Percentiles rank a stretch among this genome's conserved stretches.
These are phyloP conservation scores for Vaccinium vitisidaea DNA, from an alignment of 148 eudicot species.

Conservation along the genomic window DNA sequence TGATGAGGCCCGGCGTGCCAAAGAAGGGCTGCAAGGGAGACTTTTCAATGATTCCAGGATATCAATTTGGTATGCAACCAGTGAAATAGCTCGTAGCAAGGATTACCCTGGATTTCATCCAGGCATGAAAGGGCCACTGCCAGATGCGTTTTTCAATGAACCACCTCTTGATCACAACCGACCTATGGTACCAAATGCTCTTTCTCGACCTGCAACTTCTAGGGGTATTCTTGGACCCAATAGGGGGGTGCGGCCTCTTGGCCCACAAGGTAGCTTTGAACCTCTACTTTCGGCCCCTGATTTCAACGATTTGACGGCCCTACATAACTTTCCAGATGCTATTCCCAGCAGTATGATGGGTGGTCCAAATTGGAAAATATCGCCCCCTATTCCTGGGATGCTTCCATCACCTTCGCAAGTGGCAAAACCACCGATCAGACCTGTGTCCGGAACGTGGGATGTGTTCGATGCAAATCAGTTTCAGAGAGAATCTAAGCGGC, in stretches of 20 bases:
- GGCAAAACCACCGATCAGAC: conserved; percentile 35
- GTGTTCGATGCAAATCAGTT: conserved; percentile 62
- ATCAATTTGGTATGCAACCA: conserved; percentile 61
- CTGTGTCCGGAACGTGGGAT: conserved; percentile 66
- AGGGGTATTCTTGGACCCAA: conserved; percentile 54
- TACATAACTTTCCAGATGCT: conserved; percentile 37
- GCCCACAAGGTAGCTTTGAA: conserved; percentile 56
- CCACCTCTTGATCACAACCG: conserved; percentile 39
- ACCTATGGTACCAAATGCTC: conserved; percentile 31
- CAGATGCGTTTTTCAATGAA: conserved; percentile 42
- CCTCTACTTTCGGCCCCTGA: conserved; percentile 46
- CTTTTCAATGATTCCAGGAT: conserved; percentile 83
- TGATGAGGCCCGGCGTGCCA: conserved; percentile 86
- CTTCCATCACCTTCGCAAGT: conserved; percentile 51
- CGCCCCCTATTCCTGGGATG: conserved; percentile 54
- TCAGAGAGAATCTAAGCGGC: conserved; percentile 71
- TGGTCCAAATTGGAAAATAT: conserved; percentile 58
- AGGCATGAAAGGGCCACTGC: conserved; percentile 52
- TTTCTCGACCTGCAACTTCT: conserved; percentile 37
- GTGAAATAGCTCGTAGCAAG: conserved; percentile 48
- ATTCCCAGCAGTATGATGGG: conserved; percentile 37
- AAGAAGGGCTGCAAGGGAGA: conserved; percentile 78
- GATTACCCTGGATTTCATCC: conserved; percentile 41
- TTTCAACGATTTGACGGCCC: conserved; percentile 40
- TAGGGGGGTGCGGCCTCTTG: conserved; percentile 47